Base-by-base conservation (phyloP, 495 filamentous ascomycete genomes). In the Aspergillus steynii region DNA sequence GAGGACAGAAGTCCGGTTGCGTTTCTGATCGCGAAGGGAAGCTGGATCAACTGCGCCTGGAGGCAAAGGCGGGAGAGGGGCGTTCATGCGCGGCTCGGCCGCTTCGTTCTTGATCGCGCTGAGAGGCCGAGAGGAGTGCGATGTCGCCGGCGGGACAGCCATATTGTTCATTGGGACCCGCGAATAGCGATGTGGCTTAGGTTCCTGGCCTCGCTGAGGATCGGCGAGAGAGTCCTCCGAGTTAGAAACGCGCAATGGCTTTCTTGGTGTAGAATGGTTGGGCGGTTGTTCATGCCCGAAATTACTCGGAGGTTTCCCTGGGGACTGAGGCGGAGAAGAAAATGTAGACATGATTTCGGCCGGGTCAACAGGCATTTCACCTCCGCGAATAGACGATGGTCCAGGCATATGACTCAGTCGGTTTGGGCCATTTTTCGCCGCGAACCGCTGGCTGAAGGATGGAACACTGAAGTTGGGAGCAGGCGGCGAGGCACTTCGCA, bases 391-490 rank as follows among this genome's bases (percentile, higher is more conserved):
- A 57, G 66, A 64, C 28, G 71, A 42, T 6, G 65, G 53, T 2
- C 63, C 63, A 29, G 67, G 59, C 15, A 47, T 48, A 28, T 71
- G 69, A 1, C 64, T 51, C 14, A 58, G 29, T 5, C 67, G 61
- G 10, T 34, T 52, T 4, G 61, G 59, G 4, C 67, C 70, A 2
- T 60, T 58, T 49, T 68, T 64, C 5, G 73, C 55, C 0, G 71
- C 67, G 47, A 78, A 80, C 55, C 77, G 74, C 62, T 72, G 77
- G 71, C 78, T 82, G 55, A 82, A 82, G 5, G 70, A 75, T 15
- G 80, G 80, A 29, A 83, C 80, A 57, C 80, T 83, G 56, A 82
- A 83, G 60, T 83, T 82, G 2, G 79, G 80, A 7, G 80, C 74
- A 26, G 79, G 72, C 1, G 75, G 73, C 0, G 78, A 81, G 8